Base-by-base conservation (phyloP, 805 yeast genomes). In the Lachancea sp. region DNA sequence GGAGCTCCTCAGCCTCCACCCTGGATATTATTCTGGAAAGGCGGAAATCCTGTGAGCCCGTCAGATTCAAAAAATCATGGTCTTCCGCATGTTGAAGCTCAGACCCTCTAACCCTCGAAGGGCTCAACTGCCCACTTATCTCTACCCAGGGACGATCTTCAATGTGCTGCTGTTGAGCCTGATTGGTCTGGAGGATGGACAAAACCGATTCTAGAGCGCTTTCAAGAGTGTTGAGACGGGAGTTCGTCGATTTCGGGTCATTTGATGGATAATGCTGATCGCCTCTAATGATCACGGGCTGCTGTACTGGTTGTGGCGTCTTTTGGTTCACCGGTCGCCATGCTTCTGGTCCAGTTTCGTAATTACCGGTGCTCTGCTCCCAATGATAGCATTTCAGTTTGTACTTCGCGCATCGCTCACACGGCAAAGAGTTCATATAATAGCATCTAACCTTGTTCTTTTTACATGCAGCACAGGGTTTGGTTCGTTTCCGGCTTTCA, bases 391-490 rank as follows among this genome's bases (percentile, higher is more conserved):
- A 80, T 33, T 70, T 71, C n/a, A 40, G n/a, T 15, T 28, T 20
- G 25, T 34, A 68, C 28, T 70, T 68, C 12, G 65, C 47, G 54
- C 88, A 80, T 42, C 84, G 55, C 45, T 71, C 73, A 55, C 88
- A 80, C 1, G 80, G 79, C 38, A 72, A 59, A 2, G 58, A 48
- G 2, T 63, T 65, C 5, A 63, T 50, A 50, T 77, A 77, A 28
- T 69, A 69, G 50, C 88, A 80, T 56, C 71, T 77, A 20, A 80
- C 78, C 58, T 80, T 80, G 17, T 80, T 68, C 51, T 67, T 67
- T 41, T 83, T 71, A 55, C 88, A 80, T 49, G 69, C 68, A 18
- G 75, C 67, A 56, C 88, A 80, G 3, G 87, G 86, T 51, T 74
- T 78, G 26, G 59, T 58, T 34, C 70, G 47, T 40, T 56, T 62